Evolutionary conservation across 768 basidiomycete genomes (phyloP).

Genomic region (Collybia sordida): DNA sequence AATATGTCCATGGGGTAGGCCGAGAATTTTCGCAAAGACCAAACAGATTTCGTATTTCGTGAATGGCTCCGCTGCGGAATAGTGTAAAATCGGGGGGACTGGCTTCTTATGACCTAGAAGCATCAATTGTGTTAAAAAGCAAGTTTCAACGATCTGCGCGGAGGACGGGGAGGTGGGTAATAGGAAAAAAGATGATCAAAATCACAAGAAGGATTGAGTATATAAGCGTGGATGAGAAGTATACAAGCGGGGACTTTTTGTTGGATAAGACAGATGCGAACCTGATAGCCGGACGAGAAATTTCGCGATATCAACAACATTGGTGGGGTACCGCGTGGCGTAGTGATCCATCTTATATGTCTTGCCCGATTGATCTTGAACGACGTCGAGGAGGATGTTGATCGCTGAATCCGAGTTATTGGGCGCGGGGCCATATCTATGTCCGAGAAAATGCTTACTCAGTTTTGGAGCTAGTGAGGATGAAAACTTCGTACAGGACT

Average conservation of each 20-base stretch:
- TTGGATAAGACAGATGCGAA: slow-evolving; percentile 22
- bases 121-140: neutral
- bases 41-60: slow-evolving; percentile 95
- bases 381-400: slow-evolving; percentile 85
- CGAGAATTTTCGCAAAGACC: slow-evolving; percentile 69
- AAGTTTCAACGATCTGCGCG: neutral
- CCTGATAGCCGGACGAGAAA: slow-evolving; percentile 79
- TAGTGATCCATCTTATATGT: slow-evolving; percentile 95
- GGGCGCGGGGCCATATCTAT: slow-evolving; percentile 83
- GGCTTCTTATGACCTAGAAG: slow-evolving; percentile 31
- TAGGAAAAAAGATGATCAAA: neutral
- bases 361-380: slow-evolving; percentile 85
- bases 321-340: slow-evolving; percentile 91
- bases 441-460: slow-evolving; percentile 1
- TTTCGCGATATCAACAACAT: slow-evolving; percentile 81
- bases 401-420: slow-evolving; percentile 88
- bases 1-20: slow-evolving; percentile 73
- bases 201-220: neutral
- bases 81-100: slow-evolving; percentile 80
- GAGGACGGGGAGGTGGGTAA: neutral
- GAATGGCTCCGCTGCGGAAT: slow-evolving; percentile 75
- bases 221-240: neutral
- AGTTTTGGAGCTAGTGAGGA: neutral
- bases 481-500: slow-evolving; percentile 60
- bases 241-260: neutral